phyloP scores from a whole-genome alignment of 345 rosid genomes.

The Erucastrum elatum region DNA sequence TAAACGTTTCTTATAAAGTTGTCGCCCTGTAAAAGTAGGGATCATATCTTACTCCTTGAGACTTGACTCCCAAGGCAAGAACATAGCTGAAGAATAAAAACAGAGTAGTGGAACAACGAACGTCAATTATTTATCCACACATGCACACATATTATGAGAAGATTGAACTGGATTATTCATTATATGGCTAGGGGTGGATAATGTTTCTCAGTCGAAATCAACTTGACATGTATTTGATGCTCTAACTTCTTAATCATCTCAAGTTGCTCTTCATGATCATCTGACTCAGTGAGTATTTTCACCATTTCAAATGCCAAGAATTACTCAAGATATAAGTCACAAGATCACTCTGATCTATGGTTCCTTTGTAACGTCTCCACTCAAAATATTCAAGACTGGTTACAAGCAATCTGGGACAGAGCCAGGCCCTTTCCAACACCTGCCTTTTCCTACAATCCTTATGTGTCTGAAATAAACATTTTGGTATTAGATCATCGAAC shows the following conservation, averaged over 20 bases:
- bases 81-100: background rate
- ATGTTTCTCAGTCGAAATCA: background rate
- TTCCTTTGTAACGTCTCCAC: background rate
- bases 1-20: background rate
- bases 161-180: background rate
- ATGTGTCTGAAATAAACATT: background rate
- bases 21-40: background rate
- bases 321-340: constrained; percentile 3
- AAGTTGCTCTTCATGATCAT: background rate
- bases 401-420: constrained; percentile 7
- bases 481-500: background rate
- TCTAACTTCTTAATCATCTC: constrained; percentile 13
- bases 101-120: background rate
- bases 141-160: background rate
- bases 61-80: background rate
- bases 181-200: background rate
- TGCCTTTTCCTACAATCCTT: background rate
- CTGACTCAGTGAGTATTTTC: background rate
- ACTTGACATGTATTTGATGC: background rate
- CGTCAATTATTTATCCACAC: background rate
- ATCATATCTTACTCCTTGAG: background rate
- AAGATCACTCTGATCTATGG: background rate
- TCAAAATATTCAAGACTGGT: constrained; percentile 10
- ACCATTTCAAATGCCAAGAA: background rate
- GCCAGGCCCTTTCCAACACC: background rate